Base-by-base conservation (phyloP, 176 grass and related monocot species). In the Oryza officinalis region DNA sequence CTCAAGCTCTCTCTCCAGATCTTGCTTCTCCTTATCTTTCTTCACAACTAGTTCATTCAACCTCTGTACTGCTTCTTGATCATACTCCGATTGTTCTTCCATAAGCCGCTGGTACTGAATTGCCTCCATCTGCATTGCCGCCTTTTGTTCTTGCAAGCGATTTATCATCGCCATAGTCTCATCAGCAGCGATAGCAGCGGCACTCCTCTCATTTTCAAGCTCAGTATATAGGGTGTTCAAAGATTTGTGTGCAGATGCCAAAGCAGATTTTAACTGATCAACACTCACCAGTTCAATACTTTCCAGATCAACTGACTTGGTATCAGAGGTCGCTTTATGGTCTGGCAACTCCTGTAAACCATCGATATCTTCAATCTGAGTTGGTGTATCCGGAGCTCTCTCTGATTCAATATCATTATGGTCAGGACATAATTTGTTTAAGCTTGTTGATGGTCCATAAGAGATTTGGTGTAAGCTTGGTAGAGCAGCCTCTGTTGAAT, bases 81-180 rank as follows among this genome's bases (percentile, higher is more conserved):
- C 97, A 84, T 99, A 99, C 67, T 99, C 93, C 5, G 93, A 92
- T 25, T 99, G 97, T 76, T 99, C 97, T 72, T 99, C 97, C 93
- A 99, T 96, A 87, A 99, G 94, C 3, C 97, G 63, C 75, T 96
- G 97, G 81, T 99, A 99, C 49, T 99, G 97, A 57, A 99, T 88
- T 2, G 97, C 97, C 85, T 99, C 97, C 97, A 99, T 99, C 83
- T 99, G 91, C 97, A 99, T 99, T 70, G 91, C 93, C 71, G 97
- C 97, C 90, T 99, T 99, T 85, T 99, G 93, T 86, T 99, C 93
- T 94, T 99, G 97, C 78, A 99, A 89, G 52, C 97, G 88, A 76
- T 93, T 99, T 86, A 99, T 99, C 97, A 96, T 99, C 69, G 97
- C 97, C 97, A 99, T 99, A 81, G 97, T 96, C 86, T 99, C 87